These are phyloP conservation scores for Volutella citrinella DNA, from an alignment of 2,329 filamentous ascomycete genomes.

Conservation along the genomic window DNA sequence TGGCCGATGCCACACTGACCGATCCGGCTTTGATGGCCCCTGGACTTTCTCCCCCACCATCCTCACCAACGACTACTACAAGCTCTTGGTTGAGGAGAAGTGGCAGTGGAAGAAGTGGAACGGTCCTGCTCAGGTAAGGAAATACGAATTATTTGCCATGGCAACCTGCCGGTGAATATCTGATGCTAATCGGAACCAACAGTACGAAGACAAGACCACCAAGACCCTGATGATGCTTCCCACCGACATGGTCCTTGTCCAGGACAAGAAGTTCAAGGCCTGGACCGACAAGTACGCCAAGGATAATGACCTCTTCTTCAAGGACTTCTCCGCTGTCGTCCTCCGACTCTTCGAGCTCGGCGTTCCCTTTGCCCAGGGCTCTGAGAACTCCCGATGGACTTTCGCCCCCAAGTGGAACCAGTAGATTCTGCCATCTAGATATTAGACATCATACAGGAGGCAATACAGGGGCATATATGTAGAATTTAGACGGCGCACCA, in stretches of 20 bases:
- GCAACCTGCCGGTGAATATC: too few species aligned
- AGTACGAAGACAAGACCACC: constrained; percentile 84
- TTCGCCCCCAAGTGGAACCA: constrained; percentile 57
- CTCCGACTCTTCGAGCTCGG: constrained; percentile 89
- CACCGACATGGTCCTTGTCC: constrained; percentile 79
- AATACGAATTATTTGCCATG: neutral
- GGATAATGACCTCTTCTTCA: constrained; percentile 89
- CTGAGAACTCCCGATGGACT: constrained; percentile 52
- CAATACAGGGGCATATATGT: constrained; percentile 3
- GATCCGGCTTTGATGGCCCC: constrained; percentile 82
- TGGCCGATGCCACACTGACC: constrained; percentile 85
- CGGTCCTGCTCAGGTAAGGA: constrained; percentile 68
- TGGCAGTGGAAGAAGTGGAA: constrained; percentile 92
- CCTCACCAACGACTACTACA: constrained; percentile 93
- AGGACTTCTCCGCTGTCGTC: constrained; percentile 79
- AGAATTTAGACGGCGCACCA: constrained; percentile 15
- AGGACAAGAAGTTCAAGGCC: constrained; percentile 82
- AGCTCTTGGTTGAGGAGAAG: constrained; percentile 83
- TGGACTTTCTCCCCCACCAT: constrained; percentile 92
- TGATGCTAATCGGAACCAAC: too few species aligned
- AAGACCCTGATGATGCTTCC: constrained; percentile 98
- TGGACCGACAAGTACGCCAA: constrained; percentile 85
- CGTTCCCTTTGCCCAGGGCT: constrained; percentile 75
- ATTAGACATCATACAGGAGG: neutral
- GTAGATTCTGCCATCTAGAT: too few species aligned